Conservation (phyloP, 805 yeast species). For the Candida nemodendra region DNA sequence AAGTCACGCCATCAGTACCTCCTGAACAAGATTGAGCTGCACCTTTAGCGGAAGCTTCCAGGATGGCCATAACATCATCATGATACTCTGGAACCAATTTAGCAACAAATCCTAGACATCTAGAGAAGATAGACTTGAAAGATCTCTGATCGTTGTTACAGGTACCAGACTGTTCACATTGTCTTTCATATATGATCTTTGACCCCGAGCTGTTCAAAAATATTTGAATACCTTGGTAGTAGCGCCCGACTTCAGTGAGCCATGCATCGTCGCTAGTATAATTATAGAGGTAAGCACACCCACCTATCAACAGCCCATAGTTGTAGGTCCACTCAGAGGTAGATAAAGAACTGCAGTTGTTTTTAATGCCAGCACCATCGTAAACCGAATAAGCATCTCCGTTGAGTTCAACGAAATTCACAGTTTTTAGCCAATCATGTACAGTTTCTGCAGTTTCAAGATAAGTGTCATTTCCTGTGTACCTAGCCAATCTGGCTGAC, state of each 20-base stretch:
- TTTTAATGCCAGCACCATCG: conserved; percentile 56
- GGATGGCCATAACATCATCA: conserved; percentile 36
- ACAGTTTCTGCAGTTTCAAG: conserved; percentile 69
- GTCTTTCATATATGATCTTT: conserved; percentile 55
- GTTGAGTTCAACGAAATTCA: conserved; percentile 24
- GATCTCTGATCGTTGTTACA: conserved; percentile 80
- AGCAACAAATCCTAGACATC: conserved; percentile 60
- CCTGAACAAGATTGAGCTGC: conserved; percentile 82
- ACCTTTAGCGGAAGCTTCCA: conserved; percentile 52
- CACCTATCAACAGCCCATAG: conserved; percentile 65
- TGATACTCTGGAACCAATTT: conserved; percentile 49
- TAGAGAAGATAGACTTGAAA: conserved; percentile 66
- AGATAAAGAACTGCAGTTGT: conserved; percentile 50
- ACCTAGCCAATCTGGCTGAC: conserved; percentile 81
- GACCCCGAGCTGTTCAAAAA: conserved; percentile 42
- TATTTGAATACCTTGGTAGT: conserved; percentile 39
- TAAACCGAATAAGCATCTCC: conserved; percentile 38
- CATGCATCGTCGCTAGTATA: conserved; percentile 49
- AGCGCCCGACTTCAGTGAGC: conserved; percentile 38
- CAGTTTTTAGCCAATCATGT: conserved; percentile 60
- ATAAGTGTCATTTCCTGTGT: conserved; percentile 69
- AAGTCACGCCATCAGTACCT: conserved; percentile 82
- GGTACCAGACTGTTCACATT: conserved; percentile 50
- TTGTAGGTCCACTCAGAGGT: conserved; percentile 65
- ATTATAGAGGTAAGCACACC: conserved; percentile 68